Percentiles rank a stretch among this genome's conserved stretches.
phyloP scores from a whole-genome alignment of 371 early-diverging fungal species.

The Rhizopus microsporus region DNA sequence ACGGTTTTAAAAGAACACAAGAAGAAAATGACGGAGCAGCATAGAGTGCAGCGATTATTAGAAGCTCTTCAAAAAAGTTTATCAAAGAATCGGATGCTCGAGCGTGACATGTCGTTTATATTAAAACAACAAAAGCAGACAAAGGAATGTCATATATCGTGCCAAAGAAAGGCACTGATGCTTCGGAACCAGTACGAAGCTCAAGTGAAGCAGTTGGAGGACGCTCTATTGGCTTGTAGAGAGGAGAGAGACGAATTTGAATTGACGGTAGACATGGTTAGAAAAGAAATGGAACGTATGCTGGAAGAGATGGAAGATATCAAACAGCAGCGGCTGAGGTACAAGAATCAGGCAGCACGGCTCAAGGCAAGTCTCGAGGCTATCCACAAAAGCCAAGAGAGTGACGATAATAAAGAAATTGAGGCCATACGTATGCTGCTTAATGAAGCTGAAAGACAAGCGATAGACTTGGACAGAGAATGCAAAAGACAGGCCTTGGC shows the following conservation, averaged over 20 bases:
- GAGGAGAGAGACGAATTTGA: constrained; percentile 29
- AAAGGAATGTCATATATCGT: neutral
- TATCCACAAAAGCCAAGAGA: constrained; percentile 10
- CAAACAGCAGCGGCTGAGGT: constrained; percentile 19
- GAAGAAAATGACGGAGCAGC: constrained; percentile 8
- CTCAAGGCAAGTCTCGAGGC: constrained; percentile 21
- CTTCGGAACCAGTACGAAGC: neutral
- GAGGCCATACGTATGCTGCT: constrained; percentile 18
- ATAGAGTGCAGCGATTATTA: constrained; percentile 9
- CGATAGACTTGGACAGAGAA: constrained; percentile 30
- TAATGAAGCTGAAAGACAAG: constrained; percentile 28
- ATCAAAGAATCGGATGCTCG: constrained; percentile 10
- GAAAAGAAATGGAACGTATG: constrained; percentile 26
- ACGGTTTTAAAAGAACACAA: constrained; percentile 1
- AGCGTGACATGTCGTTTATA: constrained; percentile 12
- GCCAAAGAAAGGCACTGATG: neutral
- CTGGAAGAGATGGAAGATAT: constrained; percentile 29
- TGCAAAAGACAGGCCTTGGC: constrained; percentile 25
- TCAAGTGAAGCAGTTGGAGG: constrained; percentile 7
- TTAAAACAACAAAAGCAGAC: constrained; percentile 5
- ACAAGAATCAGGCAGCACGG: constrained; percentile 20
- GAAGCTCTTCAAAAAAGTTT: constrained; percentile 16
- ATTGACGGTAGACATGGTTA: constrained; percentile 20
- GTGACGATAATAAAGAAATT: constrained; percentile 15
- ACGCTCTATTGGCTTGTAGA: constrained; percentile 6